These are phyloP conservation scores for Sporobolomyces pararoseus DNA, from an alignment of 768 basidiomycete genomes.

Conservation along the genomic window DNA sequence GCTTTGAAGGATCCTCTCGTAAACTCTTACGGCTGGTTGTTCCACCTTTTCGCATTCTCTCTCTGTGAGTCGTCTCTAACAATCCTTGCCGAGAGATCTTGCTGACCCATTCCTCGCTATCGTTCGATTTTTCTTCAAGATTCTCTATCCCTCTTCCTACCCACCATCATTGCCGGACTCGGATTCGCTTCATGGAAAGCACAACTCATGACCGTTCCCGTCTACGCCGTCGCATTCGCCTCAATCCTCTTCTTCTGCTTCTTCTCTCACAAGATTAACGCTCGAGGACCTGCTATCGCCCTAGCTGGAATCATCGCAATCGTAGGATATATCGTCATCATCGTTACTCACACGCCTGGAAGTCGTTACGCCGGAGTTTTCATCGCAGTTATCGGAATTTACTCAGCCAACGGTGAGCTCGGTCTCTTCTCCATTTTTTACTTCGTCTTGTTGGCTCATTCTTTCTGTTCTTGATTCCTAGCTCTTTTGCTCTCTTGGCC, in stretches of 20 bases:
- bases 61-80: too few species aligned
- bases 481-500: conserved; percentile 54
- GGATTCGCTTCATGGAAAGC: conserved; percentile 57
- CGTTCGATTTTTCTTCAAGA: conserved; percentile 54
- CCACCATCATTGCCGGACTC: conserved; percentile 66
- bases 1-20: conserved; percentile 56
- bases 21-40: conserved; percentile 61
- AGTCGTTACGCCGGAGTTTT: conserved; percentile 25
- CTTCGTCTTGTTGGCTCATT: neutral
- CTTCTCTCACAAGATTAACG: conserved; percentile 47
- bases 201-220: conserved; percentile 25
- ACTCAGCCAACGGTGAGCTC: conserved; percentile 23
- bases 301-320: conserved; percentile 56
- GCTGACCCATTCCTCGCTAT: too few species aligned
- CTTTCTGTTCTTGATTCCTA: neutral
- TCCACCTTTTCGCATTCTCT: conserved; percentile 58
- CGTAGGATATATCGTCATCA: conserved; percentile 60
- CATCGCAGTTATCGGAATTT: conserved; percentile 32
- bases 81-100: too few species aligned
- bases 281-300: conserved; percentile 59
- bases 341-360: conserved; percentile 44
- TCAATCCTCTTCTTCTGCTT: conserved; percentile 16
- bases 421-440: neutral
- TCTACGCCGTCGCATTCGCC: conserved; percentile 7
- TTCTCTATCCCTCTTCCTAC: conserved; percentile 64